phyloP scores from a whole-genome alignment of 2,329 filamentous ascomycete species.

The Plenodomus biglobosus region DNA sequence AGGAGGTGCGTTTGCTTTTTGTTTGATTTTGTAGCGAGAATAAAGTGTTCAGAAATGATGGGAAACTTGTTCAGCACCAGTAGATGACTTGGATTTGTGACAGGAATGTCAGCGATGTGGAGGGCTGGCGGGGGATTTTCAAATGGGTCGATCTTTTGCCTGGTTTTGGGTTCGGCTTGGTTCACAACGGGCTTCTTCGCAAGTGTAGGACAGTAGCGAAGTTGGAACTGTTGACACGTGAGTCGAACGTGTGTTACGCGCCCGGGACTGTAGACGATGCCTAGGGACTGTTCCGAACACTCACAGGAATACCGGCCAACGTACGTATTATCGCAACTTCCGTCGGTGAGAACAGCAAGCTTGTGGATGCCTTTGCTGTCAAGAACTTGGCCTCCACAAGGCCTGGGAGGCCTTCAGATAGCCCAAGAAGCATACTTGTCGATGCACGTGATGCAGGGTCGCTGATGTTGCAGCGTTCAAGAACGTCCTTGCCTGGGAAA shows the following conservation, averaged over 20 bases:
- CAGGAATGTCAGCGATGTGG: slow-evolving; percentile 57
- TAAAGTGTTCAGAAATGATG: slow-evolving; percentile 70
- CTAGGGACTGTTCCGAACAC: slow-evolving; percentile 15
- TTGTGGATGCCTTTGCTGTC: slow-evolving; percentile 38
- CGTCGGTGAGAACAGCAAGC: slow-evolving; percentile 45
- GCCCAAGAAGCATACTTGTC: slow-evolving; percentile 36
- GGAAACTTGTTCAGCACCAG: slow-evolving; percentile 77
- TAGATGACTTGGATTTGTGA: slow-evolving; percentile 54
- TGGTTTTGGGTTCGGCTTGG: slow-evolving; percentile 42
- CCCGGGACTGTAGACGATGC: not conserved
- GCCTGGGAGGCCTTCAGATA: slow-evolving; percentile 39
- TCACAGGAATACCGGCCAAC: slow-evolving; percentile 41
- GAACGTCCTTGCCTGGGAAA: not conserved
- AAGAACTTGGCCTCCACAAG: slow-evolving; percentile 44
- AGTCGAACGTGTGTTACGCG: slow-evolving; percentile 8
- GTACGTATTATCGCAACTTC: slow-evolving; percentile 44
- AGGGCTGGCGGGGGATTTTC: slow-evolving; percentile 58
- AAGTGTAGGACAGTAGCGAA: slow-evolving; percentile 69
- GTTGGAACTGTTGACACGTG: slow-evolving; percentile 62
- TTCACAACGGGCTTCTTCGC: slow-evolving; percentile 61
- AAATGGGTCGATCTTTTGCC: slow-evolving; percentile 60
- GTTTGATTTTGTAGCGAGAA: slow-evolving; percentile 66
- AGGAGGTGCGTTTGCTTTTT: slow-evolving; percentile 67
- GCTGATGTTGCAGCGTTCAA: not conserved
- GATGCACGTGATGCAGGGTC: not conserved